phyloP scores from a whole-genome alignment of 1,284 basidiomycete species.

The Fistulina hepatica region DNA sequence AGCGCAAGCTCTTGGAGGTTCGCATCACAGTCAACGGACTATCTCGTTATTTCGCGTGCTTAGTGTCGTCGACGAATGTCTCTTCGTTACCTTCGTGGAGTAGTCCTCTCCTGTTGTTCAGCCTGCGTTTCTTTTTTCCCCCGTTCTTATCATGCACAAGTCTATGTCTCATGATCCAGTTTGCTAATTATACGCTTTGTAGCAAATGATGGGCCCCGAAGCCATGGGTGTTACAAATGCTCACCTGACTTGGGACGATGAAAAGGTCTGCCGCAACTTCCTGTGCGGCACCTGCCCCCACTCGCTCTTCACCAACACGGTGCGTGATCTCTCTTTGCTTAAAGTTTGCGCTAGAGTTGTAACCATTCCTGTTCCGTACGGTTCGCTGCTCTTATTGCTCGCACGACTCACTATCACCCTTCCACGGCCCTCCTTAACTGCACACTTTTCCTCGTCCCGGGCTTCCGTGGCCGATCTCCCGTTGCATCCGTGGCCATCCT shows the following conservation, averaged over 20 bases:
- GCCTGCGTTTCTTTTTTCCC: neutral
- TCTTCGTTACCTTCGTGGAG: slow-evolving; percentile 3
- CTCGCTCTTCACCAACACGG: slow-evolving; percentile 96
- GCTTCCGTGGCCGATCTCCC: too few relatives aligned
- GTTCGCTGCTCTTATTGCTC: slow-evolving; percentile 2
- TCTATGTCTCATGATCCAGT: slow-evolving; percentile 9
- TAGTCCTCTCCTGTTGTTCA: slow-evolving; percentile 5
- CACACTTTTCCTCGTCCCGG: too few relatives aligned
- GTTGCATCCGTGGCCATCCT: too few relatives aligned
- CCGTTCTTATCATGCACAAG: too few relatives aligned
- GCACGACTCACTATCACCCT: slow-evolving; percentile 5
- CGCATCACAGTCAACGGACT: slow-evolving; percentile 20
- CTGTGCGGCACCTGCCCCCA: slow-evolving; percentile 97
- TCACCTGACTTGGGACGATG: slow-evolving; percentile 91
- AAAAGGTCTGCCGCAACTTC: slow-evolving; percentile 99
- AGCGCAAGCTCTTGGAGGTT: slow-evolving; percentile 86
- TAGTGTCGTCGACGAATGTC: neutral
- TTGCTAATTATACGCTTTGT: slow-evolving; percentile 10
- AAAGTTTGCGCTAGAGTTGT: too few relatives aligned
- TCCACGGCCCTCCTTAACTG: too few relatives aligned
- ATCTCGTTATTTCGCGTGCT: neutral
- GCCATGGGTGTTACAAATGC: slow-evolving; percentile 92
- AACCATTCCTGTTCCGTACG: too few relatives aligned
- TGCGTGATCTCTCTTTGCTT: slow-evolving; percentile 32
- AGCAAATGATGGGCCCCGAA: slow-evolving; percentile 99